Percentiles rank a stretch among this genome's conserved stretches.
Evolutionary conservation across 1,284 basidiomycete species (phyloP).

Genomic region (Apiotrichum mycotoxinovorans): DNA sequence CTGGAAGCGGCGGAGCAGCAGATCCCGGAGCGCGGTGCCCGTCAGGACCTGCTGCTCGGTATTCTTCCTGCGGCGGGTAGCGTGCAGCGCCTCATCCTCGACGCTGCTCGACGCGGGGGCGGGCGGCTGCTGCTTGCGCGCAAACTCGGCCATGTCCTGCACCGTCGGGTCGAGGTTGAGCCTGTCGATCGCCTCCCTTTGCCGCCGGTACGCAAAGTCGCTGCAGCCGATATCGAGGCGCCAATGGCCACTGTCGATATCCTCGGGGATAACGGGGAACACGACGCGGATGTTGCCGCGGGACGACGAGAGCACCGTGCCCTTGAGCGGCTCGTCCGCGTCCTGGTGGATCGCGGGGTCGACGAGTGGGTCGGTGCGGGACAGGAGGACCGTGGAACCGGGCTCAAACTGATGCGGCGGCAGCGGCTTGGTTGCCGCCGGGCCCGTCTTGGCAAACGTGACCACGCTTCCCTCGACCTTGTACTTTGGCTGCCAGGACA

Average conservation of each 20-base stretch:
- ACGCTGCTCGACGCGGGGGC: neutral
- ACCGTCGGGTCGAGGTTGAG: slow-evolving; percentile 59
- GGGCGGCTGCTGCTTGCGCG: neutral
- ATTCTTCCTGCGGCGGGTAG: slow-evolving; percentile 34
- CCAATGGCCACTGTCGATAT: slow-evolving; percentile 57
- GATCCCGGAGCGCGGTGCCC: slow-evolving; percentile 67
- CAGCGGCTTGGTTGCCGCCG: slow-evolving; percentile 52
- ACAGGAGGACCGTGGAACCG: slow-evolving; percentile 64
- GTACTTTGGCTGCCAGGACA: slow-evolving; percentile 15
- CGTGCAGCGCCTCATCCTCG: slow-evolving; percentile 11
- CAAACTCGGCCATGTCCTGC: slow-evolving; percentile 43
- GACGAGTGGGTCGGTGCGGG: slow-evolving; percentile 57
- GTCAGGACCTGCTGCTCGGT: slow-evolving; percentile 57
- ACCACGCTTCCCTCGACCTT: slow-evolving; percentile 33
- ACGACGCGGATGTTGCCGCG: slow-evolving; percentile 56
- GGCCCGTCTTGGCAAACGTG: slow-evolving; percentile 59
- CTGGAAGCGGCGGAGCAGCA: slow-evolving; percentile 59
- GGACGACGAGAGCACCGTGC: slow-evolving; percentile 57
- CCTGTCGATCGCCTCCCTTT: slow-evolving; percentile 63
- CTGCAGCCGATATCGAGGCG: slow-evolving; percentile 69
- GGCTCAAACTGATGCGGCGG: slow-evolving; percentile 42
- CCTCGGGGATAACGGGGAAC: slow-evolving; percentile 54
- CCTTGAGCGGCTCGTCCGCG: slow-evolving; percentile 55
- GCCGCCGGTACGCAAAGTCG: slow-evolving; percentile 65
- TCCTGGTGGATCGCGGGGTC: slow-evolving; percentile 33